Evolutionary conservation across 2,329 filamentous ascomycete genomes (phyloP).

Genomic region (Arachnomyces sp.): DNA sequence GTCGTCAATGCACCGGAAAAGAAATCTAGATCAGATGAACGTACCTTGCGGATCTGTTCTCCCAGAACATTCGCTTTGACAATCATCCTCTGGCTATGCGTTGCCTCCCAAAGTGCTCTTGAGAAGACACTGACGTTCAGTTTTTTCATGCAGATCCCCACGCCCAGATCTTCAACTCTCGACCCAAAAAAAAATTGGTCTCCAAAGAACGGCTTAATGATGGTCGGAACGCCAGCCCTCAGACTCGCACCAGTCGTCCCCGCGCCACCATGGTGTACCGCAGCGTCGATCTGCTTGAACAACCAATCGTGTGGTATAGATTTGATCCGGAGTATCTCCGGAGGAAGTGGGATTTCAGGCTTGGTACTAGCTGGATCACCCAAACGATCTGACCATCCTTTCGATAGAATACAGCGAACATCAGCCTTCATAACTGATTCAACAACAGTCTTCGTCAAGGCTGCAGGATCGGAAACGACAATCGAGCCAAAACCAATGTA

Average conservation of each 20-base stretch:
- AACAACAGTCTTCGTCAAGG: constrained; percentile 86
- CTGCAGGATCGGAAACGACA: constrained; percentile 79
- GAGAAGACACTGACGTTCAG: constrained; percentile 82
- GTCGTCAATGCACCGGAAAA: constrained; percentile 8
- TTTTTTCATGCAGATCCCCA: constrained; percentile 82
- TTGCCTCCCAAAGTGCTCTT: constrained; percentile 82
- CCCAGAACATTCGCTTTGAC: constrained; percentile 74
- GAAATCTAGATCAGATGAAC: constrained; percentile 21
- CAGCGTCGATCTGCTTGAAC: constrained; percentile 87
- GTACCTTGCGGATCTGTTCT: constrained; percentile 77
- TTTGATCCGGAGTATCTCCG: constrained; percentile 80
- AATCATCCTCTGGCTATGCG: constrained; percentile 85
- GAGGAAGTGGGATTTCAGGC: constrained; percentile 62
- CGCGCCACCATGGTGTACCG: constrained; percentile 87
- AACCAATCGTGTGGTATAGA: constrained; percentile 95
- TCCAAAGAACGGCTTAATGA: constrained; percentile 94
- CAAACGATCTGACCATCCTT: constrained; percentile 90
- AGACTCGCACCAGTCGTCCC: constrained; percentile 92
- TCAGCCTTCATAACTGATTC: constrained; percentile 86
- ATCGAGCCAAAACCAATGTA: constrained; percentile 98
- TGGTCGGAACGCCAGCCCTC: constrained; percentile 82
- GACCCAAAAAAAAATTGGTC: constrained; percentile 95
- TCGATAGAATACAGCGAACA: constrained; percentile 88
- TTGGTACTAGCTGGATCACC: constrained; percentile 52
- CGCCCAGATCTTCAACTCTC: constrained; percentile 84